phyloP scores from a whole-genome alignment of 2,329 filamentous ascomycete species.

The Diaporthe caulivora region DNA sequence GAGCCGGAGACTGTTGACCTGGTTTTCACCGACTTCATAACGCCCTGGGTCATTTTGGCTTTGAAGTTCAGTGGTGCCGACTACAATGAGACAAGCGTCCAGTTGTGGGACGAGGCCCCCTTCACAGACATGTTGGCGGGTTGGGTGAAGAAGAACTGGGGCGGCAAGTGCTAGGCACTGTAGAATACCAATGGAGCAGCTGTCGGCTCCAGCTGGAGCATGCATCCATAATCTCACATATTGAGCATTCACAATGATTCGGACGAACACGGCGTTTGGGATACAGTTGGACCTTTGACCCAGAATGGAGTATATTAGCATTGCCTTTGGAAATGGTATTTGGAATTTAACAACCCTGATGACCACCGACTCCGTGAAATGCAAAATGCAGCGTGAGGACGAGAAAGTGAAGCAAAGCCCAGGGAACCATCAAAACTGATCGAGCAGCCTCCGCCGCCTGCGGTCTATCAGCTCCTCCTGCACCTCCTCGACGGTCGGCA shows the following conservation, averaged over 20 bases:
- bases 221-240: constrained; percentile 22
- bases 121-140: constrained; percentile 67
- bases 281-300: not conserved
- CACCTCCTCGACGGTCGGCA: constrained; percentile 92
- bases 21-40: constrained; percentile 91
- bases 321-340: constrained; percentile 21
- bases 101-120: constrained; percentile 64
- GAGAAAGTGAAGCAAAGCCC: not conserved
- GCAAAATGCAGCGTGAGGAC: constrained; percentile 1
- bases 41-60: constrained; percentile 83
- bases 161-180: constrained; percentile 55
- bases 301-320: constrained; percentile 9
- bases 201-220: not conserved
- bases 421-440: constrained; percentile 71
- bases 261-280: constrained; percentile 23
- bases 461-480: constrained; percentile 92
- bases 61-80: constrained; percentile 71
- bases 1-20: constrained; percentile 83
- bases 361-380: constrained; percentile 38
- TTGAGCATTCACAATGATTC: not conserved
- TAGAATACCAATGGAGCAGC: not conserved
- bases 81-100: constrained; percentile 61
- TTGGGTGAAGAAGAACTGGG: constrained; percentile 73
- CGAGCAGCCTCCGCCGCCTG: constrained; percentile 83
- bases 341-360: not conserved